phyloP scores from a whole-genome alignment of 1,284 basidiomycete species.

The Cutaneotrichosporon cyanovorans region DNA sequence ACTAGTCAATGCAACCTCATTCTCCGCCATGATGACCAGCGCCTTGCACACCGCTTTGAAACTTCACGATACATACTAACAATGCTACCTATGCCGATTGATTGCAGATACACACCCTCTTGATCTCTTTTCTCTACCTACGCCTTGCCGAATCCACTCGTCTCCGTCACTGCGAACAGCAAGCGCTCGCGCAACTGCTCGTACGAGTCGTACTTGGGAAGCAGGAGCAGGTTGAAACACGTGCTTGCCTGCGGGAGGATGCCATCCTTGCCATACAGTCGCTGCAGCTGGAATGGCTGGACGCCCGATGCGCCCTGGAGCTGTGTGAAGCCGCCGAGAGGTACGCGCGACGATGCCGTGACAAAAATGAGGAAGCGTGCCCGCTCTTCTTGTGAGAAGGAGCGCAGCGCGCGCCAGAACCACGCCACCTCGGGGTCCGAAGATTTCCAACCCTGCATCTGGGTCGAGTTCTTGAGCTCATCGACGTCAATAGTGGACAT shows the following conservation, averaged over 20 bases:
- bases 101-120: no score
- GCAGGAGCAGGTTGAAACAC: slow-evolving; percentile 55
- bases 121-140: slow-evolving; percentile 4
- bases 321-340: slow-evolving; percentile 85
- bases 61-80: no score
- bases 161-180: slow-evolving; percentile 83
- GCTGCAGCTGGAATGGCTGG: slow-evolving; percentile 95
- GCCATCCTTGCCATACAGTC: slow-evolving; percentile 48
- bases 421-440: slow-evolving; percentile 88
- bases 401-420: slow-evolving; percentile 99
- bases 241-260: slow-evolving; percentile 45
- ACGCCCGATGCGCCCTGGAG: slow-evolving; percentile 89
- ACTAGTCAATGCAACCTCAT: background rate
- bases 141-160: slow-evolving; percentile 75
- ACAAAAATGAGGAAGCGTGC: slow-evolving; percentile 96
- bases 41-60: no score
- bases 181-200: slow-evolving; percentile 85
- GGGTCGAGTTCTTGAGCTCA: slow-evolving; percentile 81
- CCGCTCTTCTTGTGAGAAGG: slow-evolving; percentile 92
- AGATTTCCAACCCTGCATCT: slow-evolving; percentile 45
- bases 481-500: slow-evolving; percentile 98
- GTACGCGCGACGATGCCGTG: slow-evolving; percentile 85
- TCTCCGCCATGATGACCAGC: no score
- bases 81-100: no score
- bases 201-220: slow-evolving; percentile 85